A percentile compares a stretch with the other conserved stretches of the same genome.
Conservation (phyloP, 495 filamentous ascomycete genomes). For the Aspergillus coremiiformis region DNA sequence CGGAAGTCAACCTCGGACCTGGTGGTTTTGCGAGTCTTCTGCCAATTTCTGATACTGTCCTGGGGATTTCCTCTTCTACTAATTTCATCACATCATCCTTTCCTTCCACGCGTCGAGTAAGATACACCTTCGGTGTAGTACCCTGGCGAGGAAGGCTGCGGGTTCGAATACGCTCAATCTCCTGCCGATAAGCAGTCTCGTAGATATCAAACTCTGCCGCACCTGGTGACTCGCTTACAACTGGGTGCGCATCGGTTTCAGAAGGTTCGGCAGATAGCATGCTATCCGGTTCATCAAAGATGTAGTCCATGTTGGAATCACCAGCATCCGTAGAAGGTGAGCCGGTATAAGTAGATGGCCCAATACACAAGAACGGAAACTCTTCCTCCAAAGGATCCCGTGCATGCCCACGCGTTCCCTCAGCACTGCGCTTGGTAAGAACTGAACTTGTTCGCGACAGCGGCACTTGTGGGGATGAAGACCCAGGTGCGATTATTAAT, state of each 20-base stretch:
- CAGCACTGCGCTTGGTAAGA: conserved; percentile 34
- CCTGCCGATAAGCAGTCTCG: conserved; percentile 74
- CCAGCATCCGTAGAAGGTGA: conserved; percentile 11
- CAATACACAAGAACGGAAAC: conserved; percentile 66
- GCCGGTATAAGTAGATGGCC: conserved; percentile 45
- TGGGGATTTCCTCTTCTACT: conserved; percentile 22
- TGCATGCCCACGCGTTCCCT: conserved; percentile 55
- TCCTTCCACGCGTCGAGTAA: conserved; percentile 54
- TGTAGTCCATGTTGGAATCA: conserved; percentile 7
- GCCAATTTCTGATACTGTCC: conserved; percentile 7
- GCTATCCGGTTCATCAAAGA: conserved; percentile 23
- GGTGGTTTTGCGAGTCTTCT: conserved; percentile 12
- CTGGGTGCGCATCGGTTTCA: conserved; percentile 16
- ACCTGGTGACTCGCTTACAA: conserved; percentile 75
- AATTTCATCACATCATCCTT: conserved; percentile 39
- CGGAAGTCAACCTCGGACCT: conserved; percentile 9
- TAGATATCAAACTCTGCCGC: conserved; percentile 80
- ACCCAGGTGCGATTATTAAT: conserved; percentile 13
- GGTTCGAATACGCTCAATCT: conserved; percentile 63
- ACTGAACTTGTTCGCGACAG: conserved; percentile 33
- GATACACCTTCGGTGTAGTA: conserved; percentile 43
- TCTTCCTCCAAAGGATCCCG: conserved; percentile 56
- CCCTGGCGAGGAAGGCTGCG: conserved; percentile 26
- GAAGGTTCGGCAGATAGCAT: conserved; percentile 12
- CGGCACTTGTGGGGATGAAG: conserved; percentile 23